Percentiles rank a stretch among this genome's conserved stretches.
Conservation (phyloP, 495 filamentous ascomycete species). For the Penicillium simplicissimum region DNA sequence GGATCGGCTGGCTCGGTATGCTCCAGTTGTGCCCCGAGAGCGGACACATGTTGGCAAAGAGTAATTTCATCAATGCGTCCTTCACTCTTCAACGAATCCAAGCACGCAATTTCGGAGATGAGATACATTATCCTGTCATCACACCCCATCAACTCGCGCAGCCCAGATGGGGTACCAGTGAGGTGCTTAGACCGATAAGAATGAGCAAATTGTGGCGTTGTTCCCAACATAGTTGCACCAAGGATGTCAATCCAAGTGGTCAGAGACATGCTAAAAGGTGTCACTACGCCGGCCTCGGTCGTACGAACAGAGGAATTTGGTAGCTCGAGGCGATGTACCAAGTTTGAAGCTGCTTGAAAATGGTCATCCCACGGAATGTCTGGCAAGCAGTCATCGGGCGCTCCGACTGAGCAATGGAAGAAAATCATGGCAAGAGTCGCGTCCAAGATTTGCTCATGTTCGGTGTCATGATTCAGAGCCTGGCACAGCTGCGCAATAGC, state of each 20-base stretch:
- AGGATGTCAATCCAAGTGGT: constrained; percentile 97
- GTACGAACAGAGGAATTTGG: too few relatives aligned
- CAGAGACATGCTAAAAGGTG: constrained; percentile 96
- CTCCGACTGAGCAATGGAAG: constrained; percentile 92
- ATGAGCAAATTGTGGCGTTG: constrained; percentile 83
- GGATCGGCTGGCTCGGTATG: constrained; percentile 65
- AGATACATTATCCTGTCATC: constrained; percentile 98
- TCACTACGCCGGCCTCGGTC: too few relatives aligned
- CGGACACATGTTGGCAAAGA: constrained; percentile 80
- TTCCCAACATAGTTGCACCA: constrained; percentile 87
- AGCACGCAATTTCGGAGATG: constrained; percentile 94
- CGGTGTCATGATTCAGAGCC: constrained; percentile 72
- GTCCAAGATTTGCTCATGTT: constrained; percentile 88
- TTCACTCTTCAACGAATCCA: constrained; percentile 83
- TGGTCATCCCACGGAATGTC: constrained; percentile 98
- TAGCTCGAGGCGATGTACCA: constrained; percentile 52
- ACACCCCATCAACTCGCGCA: constrained; percentile 95
- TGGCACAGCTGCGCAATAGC: constrained; percentile 86
- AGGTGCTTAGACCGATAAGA: constrained; percentile 91
- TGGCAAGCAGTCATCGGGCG: constrained; percentile 79
- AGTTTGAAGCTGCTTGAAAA: constrained; percentile 83
- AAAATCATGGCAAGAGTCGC: constrained; percentile 95
- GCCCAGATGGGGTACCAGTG: constrained; percentile 66
- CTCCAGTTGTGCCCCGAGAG: constrained; percentile 79
- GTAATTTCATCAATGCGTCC: constrained; percentile 75